Conservation (phyloP, 2,329 filamentous ascomycete species). For the Penicillium sp. region DNA sequence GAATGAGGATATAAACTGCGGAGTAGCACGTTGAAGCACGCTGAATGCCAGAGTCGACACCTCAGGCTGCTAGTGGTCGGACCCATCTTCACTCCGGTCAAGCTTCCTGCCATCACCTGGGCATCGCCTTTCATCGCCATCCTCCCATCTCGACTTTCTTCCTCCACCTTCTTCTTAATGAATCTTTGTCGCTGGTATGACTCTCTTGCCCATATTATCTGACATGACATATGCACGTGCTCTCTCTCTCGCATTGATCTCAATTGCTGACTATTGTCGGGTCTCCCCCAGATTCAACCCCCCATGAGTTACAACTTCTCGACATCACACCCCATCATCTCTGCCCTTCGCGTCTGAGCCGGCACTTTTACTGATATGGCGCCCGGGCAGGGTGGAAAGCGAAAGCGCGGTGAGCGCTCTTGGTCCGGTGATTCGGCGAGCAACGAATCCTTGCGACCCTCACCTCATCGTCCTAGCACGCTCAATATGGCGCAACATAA, state of each 20-base stretch:
- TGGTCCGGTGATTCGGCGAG: constrained; percentile 41
- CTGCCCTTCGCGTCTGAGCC: constrained; percentile 27
- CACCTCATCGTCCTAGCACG: constrained; percentile 45
- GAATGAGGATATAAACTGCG: not conserved
- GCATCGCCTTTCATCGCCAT: constrained; percentile 11
- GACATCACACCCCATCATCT: constrained; percentile 24
- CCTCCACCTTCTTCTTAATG: constrained; percentile 5
- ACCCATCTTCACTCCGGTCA: constrained; percentile 11
- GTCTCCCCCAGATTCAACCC: constrained; percentile 18
- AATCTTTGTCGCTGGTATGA: constrained; percentile 15
- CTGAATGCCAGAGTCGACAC: constrained; percentile 5
- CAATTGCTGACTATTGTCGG: constrained; percentile 14
- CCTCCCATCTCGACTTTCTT: constrained; percentile 7
- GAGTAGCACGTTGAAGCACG: no score
- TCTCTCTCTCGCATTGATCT: not conserved
- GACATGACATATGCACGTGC: not conserved
- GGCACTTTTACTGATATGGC: constrained; percentile 44
- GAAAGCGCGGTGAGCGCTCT: constrained; percentile 49
- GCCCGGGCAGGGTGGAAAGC: constrained; percentile 50
- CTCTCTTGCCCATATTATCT: not conserved
- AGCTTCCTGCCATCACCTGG: constrained; percentile 17
- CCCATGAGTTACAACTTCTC: constrained; percentile 33
- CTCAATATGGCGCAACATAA: constrained; percentile 52
- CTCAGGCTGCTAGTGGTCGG: constrained; percentile 12
- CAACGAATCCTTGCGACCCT: constrained; percentile 41